Percentiles rank a stretch among this genome's conserved stretches.
Evolutionary conservation across 306 rosid species (phyloP).

Genomic region (Hylodesmum podocarpum): DNA sequence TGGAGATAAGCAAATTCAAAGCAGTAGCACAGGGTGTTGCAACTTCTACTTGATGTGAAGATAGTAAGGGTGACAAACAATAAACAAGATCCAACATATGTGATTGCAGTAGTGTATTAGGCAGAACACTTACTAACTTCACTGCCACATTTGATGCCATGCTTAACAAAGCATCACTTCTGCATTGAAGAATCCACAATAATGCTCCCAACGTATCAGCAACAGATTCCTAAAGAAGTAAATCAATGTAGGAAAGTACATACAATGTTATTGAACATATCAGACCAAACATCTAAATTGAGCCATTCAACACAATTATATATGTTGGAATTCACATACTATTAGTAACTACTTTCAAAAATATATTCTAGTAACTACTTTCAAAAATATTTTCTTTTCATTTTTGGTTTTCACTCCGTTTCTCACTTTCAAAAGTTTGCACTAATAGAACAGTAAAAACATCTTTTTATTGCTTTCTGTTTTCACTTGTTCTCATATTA

Average conservation of each 20-base stretch:
- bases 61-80: conserved; percentile 64
- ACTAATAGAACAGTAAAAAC: not conserved
- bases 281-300: not conserved
- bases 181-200: conserved; percentile 69
- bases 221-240: conserved; percentile 62
- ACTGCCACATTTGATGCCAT: conserved; percentile 58
- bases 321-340: not conserved
- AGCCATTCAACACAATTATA: not conserved
- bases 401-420: not conserved
- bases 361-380: not conserved
- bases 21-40: conserved; percentile 59
- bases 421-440: not conserved
- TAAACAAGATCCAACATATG: conserved; percentile 58
- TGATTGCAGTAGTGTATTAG: conserved; percentile 49
- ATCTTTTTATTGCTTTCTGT: not conserved
- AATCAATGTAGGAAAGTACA: conserved; percentile 9
- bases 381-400: not conserved
- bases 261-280: conserved; percentile 10
- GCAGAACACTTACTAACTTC: conserved; percentile 59
- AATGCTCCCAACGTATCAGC: conserved; percentile 65
- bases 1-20: conserved; percentile 59
- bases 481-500: not conserved
- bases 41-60: conserved; percentile 55
- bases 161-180: conserved; percentile 43
- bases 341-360: not conserved